Percentiles rank a stretch among this genome's conserved stretches.
Conservation (phyloP, 2,329 filamentous ascomycete genomes). For the Drechslera avenae region DNA sequence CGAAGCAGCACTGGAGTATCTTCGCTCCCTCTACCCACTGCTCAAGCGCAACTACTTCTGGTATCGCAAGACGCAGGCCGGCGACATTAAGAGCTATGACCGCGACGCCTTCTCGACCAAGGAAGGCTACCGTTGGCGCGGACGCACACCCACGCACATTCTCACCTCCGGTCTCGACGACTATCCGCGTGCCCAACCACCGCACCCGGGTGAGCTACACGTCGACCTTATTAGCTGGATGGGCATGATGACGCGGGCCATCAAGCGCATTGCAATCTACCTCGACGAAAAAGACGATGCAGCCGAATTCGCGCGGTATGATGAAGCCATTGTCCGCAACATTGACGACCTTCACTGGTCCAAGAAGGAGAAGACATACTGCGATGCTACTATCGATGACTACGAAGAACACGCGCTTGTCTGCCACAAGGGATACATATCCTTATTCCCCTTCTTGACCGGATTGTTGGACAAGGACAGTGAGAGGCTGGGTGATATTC, state of each 20-base stretch:
- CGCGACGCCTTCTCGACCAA: constrained; percentile 85
- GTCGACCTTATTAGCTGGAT: constrained; percentile 96
- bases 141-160: constrained; percentile 83
- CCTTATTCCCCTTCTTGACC: constrained; percentile 87
- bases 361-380: constrained; percentile 78
- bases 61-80: constrained; percentile 91
- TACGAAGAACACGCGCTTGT: constrained; percentile 89
- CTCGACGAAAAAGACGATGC: constrained; percentile 80
- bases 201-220: constrained; percentile 93
- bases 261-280: constrained; percentile 76
- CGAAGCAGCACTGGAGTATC: constrained; percentile 70
- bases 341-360: constrained; percentile 95
- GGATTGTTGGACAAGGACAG: constrained; percentile 77
- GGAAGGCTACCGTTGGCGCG: constrained; percentile 94
- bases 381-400: constrained; percentile 92
- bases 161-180: constrained; percentile 94
- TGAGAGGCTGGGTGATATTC: constrained; percentile 72
- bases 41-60: constrained; percentile 89
- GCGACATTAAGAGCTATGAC: constrained; percentile 90
- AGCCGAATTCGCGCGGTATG: constrained; percentile 70
- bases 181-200: constrained; percentile 91
- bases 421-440: constrained; percentile 96
- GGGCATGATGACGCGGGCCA: constrained; percentile 90
- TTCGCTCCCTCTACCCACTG: constrained; percentile 80
- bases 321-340: constrained; percentile 80